Percentiles rank a stretch among this genome's conserved stretches.
Conservation (phyloP, 768 basidiomycete genomes). For the Leccinum disarticulatum region DNA sequence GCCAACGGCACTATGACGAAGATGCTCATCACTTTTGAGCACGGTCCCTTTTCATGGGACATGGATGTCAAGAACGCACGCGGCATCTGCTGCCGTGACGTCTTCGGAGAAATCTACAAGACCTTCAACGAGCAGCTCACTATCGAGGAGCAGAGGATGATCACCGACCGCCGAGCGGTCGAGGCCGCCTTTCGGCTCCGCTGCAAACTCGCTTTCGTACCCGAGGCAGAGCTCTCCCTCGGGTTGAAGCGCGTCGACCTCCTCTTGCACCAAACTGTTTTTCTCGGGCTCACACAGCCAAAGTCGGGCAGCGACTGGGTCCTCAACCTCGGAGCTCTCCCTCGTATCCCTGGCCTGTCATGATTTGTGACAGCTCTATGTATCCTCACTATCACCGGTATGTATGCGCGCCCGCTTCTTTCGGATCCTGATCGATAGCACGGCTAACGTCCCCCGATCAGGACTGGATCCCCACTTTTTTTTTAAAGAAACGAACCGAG, state of each 20-base stretch:
- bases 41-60: slow-evolving; percentile 37
- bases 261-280: slow-evolving; percentile 50
- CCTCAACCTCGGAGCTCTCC: slow-evolving; percentile 29
- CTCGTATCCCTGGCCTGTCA: slow-evolving; percentile 8
- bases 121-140: slow-evolving; percentile 47
- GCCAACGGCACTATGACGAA: slow-evolving; percentile 44
- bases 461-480: slow-evolving; percentile 24
- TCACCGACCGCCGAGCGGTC: slow-evolving; percentile 33
- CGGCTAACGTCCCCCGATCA: slow-evolving; percentile 7
- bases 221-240: slow-evolving; percentile 41
- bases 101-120: slow-evolving; percentile 58
- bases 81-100: slow-evolving; percentile 54
- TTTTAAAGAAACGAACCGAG: neutral
- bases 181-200: slow-evolving; percentile 45
- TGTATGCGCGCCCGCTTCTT: neutral
- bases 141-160: slow-evolving; percentile 41
- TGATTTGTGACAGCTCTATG: slow-evolving; percentile 12
- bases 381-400: slow-evolving; percentile 19
- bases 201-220: slow-evolving; percentile 42
- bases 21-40: slow-evolving; percentile 48
- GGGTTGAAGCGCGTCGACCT: slow-evolving; percentile 60
- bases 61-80: slow-evolving; percentile 43
- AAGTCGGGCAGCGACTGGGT: slow-evolving; percentile 37
- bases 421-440: neutral
- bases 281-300: slow-evolving; percentile 48